A percentile compares a stretch with the other conserved stretches of the same genome.
These are phyloP conservation scores for Lotus japonicus DNA, from an alignment of 306 rosid genomes.

Conservation along the genomic window DNA sequence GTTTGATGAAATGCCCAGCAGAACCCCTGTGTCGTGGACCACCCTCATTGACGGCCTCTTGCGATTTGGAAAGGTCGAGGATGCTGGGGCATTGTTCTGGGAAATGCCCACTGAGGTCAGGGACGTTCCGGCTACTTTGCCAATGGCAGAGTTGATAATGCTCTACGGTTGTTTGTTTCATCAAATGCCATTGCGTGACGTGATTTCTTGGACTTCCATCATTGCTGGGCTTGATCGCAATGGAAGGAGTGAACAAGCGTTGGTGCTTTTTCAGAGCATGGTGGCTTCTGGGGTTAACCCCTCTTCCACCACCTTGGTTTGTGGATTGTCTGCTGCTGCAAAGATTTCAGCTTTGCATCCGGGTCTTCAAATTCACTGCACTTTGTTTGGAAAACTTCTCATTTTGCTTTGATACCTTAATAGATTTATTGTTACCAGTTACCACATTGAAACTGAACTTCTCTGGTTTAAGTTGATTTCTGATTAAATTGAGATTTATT, in stretches of 20 bases:
- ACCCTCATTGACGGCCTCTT: conserved; percentile 50
- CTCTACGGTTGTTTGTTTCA: conserved; percentile 45
- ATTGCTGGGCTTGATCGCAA: conserved; percentile 67
- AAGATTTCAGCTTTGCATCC: conserved; percentile 24
- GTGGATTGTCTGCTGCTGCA: conserved; percentile 65
- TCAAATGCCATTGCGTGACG: conserved; percentile 51
- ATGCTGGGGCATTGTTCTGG: conserved; percentile 53
- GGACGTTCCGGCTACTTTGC: conserved; percentile 59
- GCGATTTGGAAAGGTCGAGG: conserved; percentile 45
- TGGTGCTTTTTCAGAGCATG: conserved; percentile 52
- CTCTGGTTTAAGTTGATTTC: conserved; percentile 13
- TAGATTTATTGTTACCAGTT: background rate
- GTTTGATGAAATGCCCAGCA: conserved; percentile 59
- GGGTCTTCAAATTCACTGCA: conserved; percentile 66
- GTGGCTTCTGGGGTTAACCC: conserved; percentile 29
- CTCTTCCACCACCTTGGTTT: conserved; percentile 49
- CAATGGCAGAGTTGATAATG: conserved; percentile 59
- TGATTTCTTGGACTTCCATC: conserved; percentile 75
- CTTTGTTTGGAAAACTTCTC: background rate
- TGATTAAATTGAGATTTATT: background rate
- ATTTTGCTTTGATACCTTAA: background rate
- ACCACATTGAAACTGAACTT: conserved; percentile 9
- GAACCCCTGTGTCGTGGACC: conserved; percentile 72
- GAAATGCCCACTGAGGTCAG: conserved; percentile 43
- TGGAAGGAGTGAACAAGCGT: conserved; percentile 57